Evolutionary conservation across 1,284 basidiomycete genomes (phyloP).

Genomic region (Bjerkandera adusta): DNA sequence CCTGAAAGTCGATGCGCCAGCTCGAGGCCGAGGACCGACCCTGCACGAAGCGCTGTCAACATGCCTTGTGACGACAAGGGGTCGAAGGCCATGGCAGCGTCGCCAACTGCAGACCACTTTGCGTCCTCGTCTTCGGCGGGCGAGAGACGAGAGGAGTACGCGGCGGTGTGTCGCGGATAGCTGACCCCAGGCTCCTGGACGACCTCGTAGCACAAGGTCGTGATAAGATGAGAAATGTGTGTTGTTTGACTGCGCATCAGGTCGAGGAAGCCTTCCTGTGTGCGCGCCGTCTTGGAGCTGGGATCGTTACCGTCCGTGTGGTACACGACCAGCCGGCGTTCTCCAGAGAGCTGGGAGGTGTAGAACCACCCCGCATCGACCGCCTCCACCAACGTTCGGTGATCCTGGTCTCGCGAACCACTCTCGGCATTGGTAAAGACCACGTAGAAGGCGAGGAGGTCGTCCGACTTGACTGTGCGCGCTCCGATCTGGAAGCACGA

Average conservation of each 20-base stretch:
- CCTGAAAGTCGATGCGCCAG: conserved; percentile 6
- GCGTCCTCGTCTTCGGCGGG: conserved; percentile 19
- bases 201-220: conserved; percentile 22
- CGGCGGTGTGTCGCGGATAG: conserved; percentile 28
- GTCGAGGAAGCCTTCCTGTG: conserved; percentile 27
- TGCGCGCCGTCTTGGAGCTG: conserved; percentile 28
- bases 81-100: conserved; percentile 37
- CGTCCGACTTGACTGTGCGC: conserved; percentile 24
- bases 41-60: conserved; percentile 32
- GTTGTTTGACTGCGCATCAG: conserved; percentile 23
- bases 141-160: conserved; percentile 27
- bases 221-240: conserved; percentile 17
- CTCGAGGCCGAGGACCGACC: conserved; percentile 23
- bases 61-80: conserved; percentile 39
- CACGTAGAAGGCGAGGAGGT: conserved; percentile 32
- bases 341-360: conserved; percentile 28
- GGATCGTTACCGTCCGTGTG: conserved; percentile 30
- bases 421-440: conserved; percentile 22
- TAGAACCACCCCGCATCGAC: conserved; percentile 35
- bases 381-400: conserved; percentile 35
- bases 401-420: conserved; percentile 23
- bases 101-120: conserved; percentile 34
- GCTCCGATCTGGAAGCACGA: conserved; percentile 31
- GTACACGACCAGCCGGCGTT: conserved; percentile 31
- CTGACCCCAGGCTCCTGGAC: conserved; percentile 4